These are phyloP conservation scores for Cercospora citrullina DNA, from an alignment of 2,329 filamentous ascomycete genomes.

Conservation along the genomic window DNA sequence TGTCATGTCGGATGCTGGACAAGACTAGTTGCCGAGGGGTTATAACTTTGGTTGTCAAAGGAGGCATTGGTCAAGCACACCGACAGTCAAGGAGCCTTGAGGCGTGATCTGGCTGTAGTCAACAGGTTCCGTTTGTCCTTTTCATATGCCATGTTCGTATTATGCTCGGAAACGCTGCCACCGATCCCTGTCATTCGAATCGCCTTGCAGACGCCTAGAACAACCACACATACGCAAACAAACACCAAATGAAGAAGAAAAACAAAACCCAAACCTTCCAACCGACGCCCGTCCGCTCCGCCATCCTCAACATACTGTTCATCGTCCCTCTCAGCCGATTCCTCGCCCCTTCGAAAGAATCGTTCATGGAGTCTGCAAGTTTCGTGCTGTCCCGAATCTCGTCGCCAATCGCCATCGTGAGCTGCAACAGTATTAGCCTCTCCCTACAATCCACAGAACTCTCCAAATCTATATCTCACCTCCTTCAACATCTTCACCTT, in stretches of 20 bases:
- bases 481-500: conserved; percentile 89
- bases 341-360: conserved; percentile 83
- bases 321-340: conserved; percentile 84
- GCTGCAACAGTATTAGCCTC: conserved; percentile 46
- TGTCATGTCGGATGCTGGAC: too few species aligned
- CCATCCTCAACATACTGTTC: conserved; percentile 97
- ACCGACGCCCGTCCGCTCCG: conserved; percentile 86
- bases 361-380: conserved; percentile 93
- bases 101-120: not conserved
- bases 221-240: conserved; percentile 93
- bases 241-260: conserved; percentile 74
- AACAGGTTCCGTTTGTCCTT: not conserved
- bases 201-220: conserved; percentile 41
- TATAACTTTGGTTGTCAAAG: too few species aligned
- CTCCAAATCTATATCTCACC: conserved; percentile 54
- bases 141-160: not conserved
- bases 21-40: too few species aligned
- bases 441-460: not conserved
- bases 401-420: conserved; percentile 89
- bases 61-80: too few species aligned
- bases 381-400: conserved; percentile 90
- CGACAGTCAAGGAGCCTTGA: not conserved
- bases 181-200: not conserved
- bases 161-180: not conserved
- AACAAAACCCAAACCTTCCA: conserved; percentile 95